Percentiles rank a stretch among this genome's conserved stretches.
Evolutionary conservation across 805 yeast genomes (phyloP).

Genomic region (Hemisphaericaspora nanyangensis): DNA sequence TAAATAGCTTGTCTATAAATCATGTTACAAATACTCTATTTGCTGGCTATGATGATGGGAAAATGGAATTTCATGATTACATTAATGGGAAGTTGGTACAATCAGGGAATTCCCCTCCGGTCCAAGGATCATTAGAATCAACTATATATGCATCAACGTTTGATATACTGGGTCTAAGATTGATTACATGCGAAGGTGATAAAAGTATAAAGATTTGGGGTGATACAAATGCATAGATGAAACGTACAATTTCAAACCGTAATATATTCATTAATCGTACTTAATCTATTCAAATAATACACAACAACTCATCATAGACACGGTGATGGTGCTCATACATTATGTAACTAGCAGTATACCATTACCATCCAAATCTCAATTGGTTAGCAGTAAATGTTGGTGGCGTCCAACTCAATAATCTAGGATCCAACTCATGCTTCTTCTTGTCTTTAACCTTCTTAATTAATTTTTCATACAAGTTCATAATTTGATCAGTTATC

Average conservation of each 20-base stretch:
- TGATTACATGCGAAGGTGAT: conserved; percentile 89
- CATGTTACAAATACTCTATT: conserved; percentile 59
- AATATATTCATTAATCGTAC: not conserved
- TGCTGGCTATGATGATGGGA: conserved; percentile 84
- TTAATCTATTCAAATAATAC: too few species aligned
- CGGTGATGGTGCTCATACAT: too few species aligned
- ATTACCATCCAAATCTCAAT: conserved; percentile 89
- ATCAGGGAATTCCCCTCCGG: conserved; percentile 44
- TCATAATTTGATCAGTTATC: conserved; percentile 76
- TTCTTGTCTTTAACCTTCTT: conserved; percentile 57
- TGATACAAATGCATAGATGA: conserved; percentile 6
- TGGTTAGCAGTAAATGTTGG: conserved; percentile 96
- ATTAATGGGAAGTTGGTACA: conserved; percentile 63
- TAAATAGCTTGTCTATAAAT: conserved; percentile 68
- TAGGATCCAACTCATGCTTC: conserved; percentile 71
- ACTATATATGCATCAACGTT: conserved; percentile 70
- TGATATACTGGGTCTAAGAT: conserved; percentile 74
- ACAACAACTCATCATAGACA: too few species aligned
- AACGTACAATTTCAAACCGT: not conserved
- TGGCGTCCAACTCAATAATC: conserved; percentile 82
- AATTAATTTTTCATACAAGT: conserved; percentile 63
- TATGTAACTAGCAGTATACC: too few species aligned
- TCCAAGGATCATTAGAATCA: conserved; percentile 69
- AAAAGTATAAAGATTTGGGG: conserved; percentile 77
- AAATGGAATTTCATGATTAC: conserved; percentile 76